These are phyloP conservation scores for Ilyonectria sp. DNA, from an alignment of 2,329 filamentous ascomycete genomes.

Conservation along the genomic window DNA sequence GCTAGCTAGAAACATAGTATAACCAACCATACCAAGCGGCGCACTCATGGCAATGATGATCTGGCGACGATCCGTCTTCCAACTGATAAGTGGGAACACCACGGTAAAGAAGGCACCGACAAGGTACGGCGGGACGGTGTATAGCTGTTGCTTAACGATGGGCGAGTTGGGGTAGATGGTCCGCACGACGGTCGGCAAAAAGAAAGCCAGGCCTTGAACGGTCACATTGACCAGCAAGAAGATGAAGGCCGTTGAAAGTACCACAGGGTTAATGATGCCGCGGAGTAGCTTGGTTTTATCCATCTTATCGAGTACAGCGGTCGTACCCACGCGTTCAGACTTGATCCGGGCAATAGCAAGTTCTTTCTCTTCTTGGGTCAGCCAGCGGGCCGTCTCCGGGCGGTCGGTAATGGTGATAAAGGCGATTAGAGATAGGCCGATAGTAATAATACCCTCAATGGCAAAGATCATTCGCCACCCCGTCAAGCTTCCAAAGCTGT, in stretches of 20 bases:
- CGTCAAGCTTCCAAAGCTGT: slow-evolving; percentile 67
- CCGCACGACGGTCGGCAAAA: slow-evolving; percentile 74
- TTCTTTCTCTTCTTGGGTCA: slow-evolving; percentile 74
- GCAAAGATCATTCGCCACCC: slow-evolving; percentile 80
- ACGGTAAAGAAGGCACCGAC: slow-evolving; percentile 74
- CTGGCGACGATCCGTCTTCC: slow-evolving; percentile 67
- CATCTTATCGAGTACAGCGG: slow-evolving; percentile 73
- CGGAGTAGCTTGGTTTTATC: slow-evolving; percentile 69
- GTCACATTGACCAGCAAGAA: slow-evolving; percentile 78
- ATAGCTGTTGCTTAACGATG: slow-evolving; percentile 72
- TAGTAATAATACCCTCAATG: no score
- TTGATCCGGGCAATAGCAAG: slow-evolving; percentile 74
- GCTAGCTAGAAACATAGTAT: slow-evolving; percentile 72
- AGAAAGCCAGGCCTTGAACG: slow-evolving; percentile 78
- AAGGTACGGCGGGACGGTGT: slow-evolving; percentile 76
- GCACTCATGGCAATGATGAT: slow-evolving; percentile 69
- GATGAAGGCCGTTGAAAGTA: slow-evolving; percentile 67
- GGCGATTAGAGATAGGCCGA: slow-evolving; percentile 67
- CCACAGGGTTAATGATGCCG: slow-evolving; percentile 73
- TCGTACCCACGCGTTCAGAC: slow-evolving; percentile 70
- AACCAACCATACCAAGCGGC: slow-evolving; percentile 73
- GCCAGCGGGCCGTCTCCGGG: slow-evolving; percentile 76
- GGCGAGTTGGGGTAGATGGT: slow-evolving; percentile 73
- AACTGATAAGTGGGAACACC: slow-evolving; percentile 69
- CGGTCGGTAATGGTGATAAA: slow-evolving; percentile 78